A percentile compares a stretch with the other conserved stretches of the same genome.
These are phyloP conservation scores for Penicillium pulvis DNA, from an alignment of 495 filamentous ascomycete genomes.

Conservation along the genomic window DNA sequence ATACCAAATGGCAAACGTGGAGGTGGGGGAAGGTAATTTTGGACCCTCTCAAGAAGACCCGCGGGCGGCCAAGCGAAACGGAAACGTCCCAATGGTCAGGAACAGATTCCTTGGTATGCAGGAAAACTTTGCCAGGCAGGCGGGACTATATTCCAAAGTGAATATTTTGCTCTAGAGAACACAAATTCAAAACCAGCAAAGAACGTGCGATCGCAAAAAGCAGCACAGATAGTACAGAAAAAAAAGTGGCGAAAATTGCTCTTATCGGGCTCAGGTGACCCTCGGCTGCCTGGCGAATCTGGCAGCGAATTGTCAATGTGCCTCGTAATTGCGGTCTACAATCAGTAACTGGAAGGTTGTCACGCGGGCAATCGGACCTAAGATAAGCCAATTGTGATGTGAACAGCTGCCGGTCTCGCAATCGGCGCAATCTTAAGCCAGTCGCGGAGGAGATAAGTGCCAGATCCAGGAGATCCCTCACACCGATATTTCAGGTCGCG, in stretches of 20 bases:
- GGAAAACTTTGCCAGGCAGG: constrained; percentile 7
- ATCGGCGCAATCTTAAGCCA: constrained; percentile 5
- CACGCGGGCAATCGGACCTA: constrained; percentile 10
- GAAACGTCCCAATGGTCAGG: constrained; percentile 24
- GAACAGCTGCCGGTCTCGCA: neutral
- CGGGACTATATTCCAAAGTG: neutral
- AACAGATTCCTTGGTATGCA: constrained; percentile 13
- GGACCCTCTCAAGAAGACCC: constrained; percentile 14
- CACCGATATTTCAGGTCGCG: constrained; percentile 1
- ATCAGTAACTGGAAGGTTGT: constrained; percentile 7
- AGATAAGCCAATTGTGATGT: constrained; percentile 10
- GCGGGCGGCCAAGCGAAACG: constrained; percentile 26
- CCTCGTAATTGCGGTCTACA: constrained; percentile 14
- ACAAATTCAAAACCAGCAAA: neutral
- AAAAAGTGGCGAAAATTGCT: constrained; percentile 28
- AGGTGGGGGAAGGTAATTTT: constrained; percentile 21
- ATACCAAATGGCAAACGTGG: constrained; percentile 7
- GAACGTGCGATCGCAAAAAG: neutral
- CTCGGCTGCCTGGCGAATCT: constrained; percentile 23
- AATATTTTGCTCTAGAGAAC: neutral
- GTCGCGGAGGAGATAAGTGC: constrained; percentile 1
- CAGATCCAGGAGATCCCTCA: neutral
- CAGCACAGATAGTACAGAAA: neutral
- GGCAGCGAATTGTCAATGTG: constrained; percentile 16
- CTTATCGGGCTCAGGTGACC: constrained; percentile 34